Evolutionary conservation across 164 flowering plant genomes (phyloP).

Genomic region (Vitis labrusca): DNA sequence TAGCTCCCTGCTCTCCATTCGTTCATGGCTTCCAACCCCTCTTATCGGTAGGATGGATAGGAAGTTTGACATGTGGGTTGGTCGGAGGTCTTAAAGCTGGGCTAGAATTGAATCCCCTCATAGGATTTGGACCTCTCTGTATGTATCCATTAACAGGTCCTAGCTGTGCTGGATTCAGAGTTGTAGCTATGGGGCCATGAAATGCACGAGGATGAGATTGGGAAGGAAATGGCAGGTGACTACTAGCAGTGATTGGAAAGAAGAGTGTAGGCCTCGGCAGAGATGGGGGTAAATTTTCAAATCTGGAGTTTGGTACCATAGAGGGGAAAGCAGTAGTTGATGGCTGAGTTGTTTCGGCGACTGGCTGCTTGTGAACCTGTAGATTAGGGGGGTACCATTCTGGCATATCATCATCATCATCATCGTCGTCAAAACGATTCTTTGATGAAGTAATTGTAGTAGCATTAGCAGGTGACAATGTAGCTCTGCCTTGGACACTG

Average conservation of each 20-base stretch:
- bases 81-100: slow-evolving; percentile 12
- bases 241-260: slow-evolving; percentile 8
- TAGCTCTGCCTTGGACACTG: slow-evolving; percentile 1
- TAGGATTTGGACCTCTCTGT: slow-evolving; percentile 12
- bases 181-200: slow-evolving; percentile 10
- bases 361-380: slow-evolving; percentile 11
- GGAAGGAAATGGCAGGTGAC: slow-evolving; percentile 5
- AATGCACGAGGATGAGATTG: slow-evolving; percentile 11
- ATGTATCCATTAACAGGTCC: slow-evolving; percentile 10
- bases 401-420: slow-evolving; percentile 61
- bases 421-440: slow-evolving; percentile 40
- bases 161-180: slow-evolving; percentile 12
- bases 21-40: slow-evolving; percentile 20
- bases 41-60: slow-evolving; percentile 14
- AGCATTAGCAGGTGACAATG: not conserved
- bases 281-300: slow-evolving; percentile 7
- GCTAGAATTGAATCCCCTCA: not conserved
- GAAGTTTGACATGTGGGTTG: slow-evolving; percentile 9
- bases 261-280: slow-evolving; percentile 4
- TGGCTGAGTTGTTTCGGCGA: slow-evolving; percentile 2
- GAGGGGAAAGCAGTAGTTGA: slow-evolving; percentile 7
- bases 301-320: slow-evolving; percentile 5
- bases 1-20: not conserved
- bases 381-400: slow-evolving; percentile 53
- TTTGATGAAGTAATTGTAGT: slow-evolving; percentile 12